These are phyloP conservation scores for Penicillium maclennaniae DNA, from an alignment of 495 filamentous ascomycete species.

Conservation along the genomic window DNA sequence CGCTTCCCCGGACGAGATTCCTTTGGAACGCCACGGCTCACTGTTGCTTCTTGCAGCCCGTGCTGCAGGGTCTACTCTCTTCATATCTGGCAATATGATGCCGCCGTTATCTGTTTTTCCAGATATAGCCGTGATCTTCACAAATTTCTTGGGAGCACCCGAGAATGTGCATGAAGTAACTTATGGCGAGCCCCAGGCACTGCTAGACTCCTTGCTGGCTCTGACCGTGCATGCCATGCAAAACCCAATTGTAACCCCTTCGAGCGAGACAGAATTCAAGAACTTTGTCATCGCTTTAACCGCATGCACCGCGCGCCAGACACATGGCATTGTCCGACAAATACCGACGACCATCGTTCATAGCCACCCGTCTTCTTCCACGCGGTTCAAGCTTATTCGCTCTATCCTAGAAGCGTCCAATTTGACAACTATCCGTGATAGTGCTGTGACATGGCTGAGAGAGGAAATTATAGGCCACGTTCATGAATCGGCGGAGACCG, in stretches of 20 bases:
- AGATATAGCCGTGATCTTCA: slow-evolving; percentile 55
- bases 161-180: slow-evolving; percentile 36
- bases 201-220: slow-evolving; percentile 40
- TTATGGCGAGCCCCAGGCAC: slow-evolving; percentile 39
- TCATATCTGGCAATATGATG: slow-evolving; percentile 25
- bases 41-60: slow-evolving; percentile 56
- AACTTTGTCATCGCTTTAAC: slow-evolving; percentile 56
- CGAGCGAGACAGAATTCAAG: slow-evolving; percentile 32
- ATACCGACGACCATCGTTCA: slow-evolving; percentile 72
- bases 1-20: slow-evolving; percentile 57
- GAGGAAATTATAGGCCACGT: slow-evolving; percentile 62
- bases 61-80: slow-evolving; percentile 40
- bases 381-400: slow-evolving; percentile 71
- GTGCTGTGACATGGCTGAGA: slow-evolving; percentile 82
- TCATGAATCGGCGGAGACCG: slow-evolving; percentile 20
- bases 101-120: slow-evolving; percentile 57
- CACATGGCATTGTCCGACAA: slow-evolving; percentile 66
- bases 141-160: slow-evolving; percentile 54
- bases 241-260: slow-evolving; percentile 17
- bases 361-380: slow-evolving; percentile 65
- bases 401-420: slow-evolving; percentile 74
- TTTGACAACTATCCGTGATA: slow-evolving; percentile 71
- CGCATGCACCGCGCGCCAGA: slow-evolving; percentile 63
- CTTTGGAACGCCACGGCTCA: slow-evolving; percentile 67
- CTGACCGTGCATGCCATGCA: slow-evolving; percentile 32